Evolutionary conservation across 345 rosid species (phyloP).

Genomic region (Firmiana major): DNA sequence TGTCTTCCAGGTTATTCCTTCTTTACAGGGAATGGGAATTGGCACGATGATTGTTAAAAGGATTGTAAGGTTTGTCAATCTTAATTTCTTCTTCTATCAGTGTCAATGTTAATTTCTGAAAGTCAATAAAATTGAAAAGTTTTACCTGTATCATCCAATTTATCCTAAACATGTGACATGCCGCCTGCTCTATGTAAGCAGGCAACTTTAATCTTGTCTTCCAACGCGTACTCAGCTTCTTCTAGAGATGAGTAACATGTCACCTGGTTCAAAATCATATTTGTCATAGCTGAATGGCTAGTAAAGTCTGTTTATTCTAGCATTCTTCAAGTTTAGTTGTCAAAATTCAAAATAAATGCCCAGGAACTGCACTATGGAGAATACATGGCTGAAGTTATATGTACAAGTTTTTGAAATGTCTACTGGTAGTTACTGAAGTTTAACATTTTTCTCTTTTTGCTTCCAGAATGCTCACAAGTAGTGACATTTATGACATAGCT

Average conservation of each 20-base stretch:
- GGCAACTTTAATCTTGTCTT: not conserved
- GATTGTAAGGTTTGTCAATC: slow-evolving; percentile 55
- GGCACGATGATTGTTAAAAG: slow-evolving; percentile 68
- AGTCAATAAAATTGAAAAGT: not conserved
- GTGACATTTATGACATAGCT: slow-evolving; percentile 76
- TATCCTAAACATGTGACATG: not conserved
- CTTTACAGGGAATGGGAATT: slow-evolving; percentile 65
- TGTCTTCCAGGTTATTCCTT: slow-evolving; percentile 73
- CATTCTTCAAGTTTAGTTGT: not conserved
- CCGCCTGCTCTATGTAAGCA: not conserved
- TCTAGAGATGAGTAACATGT: not conserved
- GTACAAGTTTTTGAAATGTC: not conserved
- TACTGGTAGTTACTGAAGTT: not conserved
- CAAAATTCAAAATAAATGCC: not conserved
- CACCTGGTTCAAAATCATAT: not conserved
- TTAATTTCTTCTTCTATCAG: not conserved
- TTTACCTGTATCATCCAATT: not conserved
- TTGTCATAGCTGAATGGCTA: not conserved
- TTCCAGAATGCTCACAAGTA: slow-evolving; percentile 56
- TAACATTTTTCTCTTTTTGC: slow-evolving; percentile 4
- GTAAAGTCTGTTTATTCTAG: not conserved
- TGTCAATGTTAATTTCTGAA: not conserved
- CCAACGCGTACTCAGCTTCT: not conserved
- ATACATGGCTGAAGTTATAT: not conserved
- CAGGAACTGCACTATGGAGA: not conserved